A percentile compares a stretch with the other conserved stretches of the same genome.
These are phyloP conservation scores for Penicillium fimorum DNA, from an alignment of 495 filamentous ascomycete species.

Conservation along the genomic window DNA sequence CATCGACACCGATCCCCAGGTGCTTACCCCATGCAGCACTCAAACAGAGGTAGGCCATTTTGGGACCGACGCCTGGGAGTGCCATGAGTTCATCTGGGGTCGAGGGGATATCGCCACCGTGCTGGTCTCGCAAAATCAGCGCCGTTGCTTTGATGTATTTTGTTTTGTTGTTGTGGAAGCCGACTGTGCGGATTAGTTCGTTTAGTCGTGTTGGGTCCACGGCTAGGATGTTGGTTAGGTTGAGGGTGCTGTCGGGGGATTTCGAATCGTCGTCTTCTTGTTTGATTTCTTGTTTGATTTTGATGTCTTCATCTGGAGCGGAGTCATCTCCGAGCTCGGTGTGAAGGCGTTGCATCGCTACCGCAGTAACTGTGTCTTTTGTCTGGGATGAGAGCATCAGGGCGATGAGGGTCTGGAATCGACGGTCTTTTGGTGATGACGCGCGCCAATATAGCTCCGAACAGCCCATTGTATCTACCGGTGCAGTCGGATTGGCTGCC, in stretches of 20 bases:
- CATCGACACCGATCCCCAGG: slow-evolving; percentile 65
- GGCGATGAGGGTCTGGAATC: slow-evolving; percentile 88
- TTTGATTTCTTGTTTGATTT: slow-evolving; percentile 19
- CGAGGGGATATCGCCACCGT: slow-evolving; percentile 75
- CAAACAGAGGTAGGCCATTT: slow-evolving; percentile 96
- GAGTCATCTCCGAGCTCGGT: slow-evolving; percentile 58
- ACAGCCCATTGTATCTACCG: slow-evolving; percentile 98
- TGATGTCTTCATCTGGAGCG: not conserved
- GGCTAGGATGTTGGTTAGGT: slow-evolving; percentile 74
- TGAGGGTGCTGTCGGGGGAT: slow-evolving; percentile 53
- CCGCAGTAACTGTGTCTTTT: slow-evolving; percentile 89
- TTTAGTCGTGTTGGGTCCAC: slow-evolving; percentile 70
- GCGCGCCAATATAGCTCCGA: slow-evolving; percentile 60
- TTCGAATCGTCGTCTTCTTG: slow-evolving; percentile 13
- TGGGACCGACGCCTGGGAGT: slow-evolving; percentile 90
- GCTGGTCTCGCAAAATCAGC: slow-evolving; percentile 65
- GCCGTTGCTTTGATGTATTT: slow-evolving; percentile 82
- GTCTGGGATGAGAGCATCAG: slow-evolving; percentile 97
- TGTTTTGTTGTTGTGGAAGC: slow-evolving; percentile 97
- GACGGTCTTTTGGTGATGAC: slow-evolving; percentile 55
- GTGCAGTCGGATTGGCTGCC: slow-evolving; percentile 64
- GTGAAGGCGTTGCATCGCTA: slow-evolving; percentile 77
- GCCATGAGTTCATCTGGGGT: slow-evolving; percentile 74
- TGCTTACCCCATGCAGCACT: slow-evolving; percentile 62
- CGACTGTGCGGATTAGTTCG: slow-evolving; percentile 76